Percentiles rank a stretch among this genome's conserved stretches.
Evolutionary conservation across 331 rosid species (phyloP).

Genomic region (Arachis monticola): DNA sequence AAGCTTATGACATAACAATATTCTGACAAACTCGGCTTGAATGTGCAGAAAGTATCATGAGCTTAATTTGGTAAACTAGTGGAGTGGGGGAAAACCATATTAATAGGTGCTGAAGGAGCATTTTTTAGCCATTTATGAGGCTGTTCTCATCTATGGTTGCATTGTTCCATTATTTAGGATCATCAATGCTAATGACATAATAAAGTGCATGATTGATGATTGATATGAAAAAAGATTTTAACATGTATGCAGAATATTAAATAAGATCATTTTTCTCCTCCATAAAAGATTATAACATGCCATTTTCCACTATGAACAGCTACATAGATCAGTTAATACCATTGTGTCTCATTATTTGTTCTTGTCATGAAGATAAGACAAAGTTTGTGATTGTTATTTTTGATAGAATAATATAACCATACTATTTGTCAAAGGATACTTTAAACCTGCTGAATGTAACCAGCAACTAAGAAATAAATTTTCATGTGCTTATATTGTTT

Average conservation of each 20-base stretch:
- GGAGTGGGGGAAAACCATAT: background rate
- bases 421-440: conserved; percentile 17
- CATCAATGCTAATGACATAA: background rate
- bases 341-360: background rate
- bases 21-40: background rate
- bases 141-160: background rate
- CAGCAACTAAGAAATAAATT: conserved; percentile 4
- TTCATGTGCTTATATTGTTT: background rate
- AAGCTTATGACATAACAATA: conserved; percentile 13
- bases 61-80: background rate
- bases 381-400: no score
- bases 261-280: no score
- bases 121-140: background rate
- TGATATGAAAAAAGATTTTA: background rate
- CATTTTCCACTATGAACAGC: no score
- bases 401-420: conserved; percentile 6
- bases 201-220: background rate
- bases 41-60: conserved; percentile 1
- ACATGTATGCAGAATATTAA: no score
- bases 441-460: conserved; percentile 6
- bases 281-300: no score
- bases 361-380: no score
- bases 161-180: conserved; percentile 9
- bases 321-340: conserved; percentile 5
- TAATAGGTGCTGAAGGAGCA: background rate